These are phyloP conservation scores for Oleoguttula mirabilis DNA, from an alignment of 495 filamentous ascomycete species.

Conservation along the genomic window DNA sequence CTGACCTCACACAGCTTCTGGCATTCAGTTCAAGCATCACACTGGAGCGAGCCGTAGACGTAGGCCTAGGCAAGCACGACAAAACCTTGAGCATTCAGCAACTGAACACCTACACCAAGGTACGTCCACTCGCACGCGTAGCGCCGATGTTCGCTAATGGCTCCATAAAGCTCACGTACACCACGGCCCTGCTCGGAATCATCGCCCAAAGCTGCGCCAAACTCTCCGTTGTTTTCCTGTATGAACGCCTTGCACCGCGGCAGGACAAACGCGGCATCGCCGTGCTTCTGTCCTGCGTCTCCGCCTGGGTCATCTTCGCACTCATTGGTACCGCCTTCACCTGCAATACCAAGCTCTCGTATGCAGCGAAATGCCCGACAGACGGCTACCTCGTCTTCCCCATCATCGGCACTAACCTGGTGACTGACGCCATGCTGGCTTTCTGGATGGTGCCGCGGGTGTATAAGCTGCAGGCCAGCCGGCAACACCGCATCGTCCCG, in stretches of 20 bases:
- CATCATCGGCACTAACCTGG: slow-evolving; percentile 1
- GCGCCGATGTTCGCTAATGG: too few species aligned
- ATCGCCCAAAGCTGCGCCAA: slow-evolving; percentile 3
- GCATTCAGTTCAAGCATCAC: too few species aligned
- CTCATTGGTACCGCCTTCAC: slow-evolving; percentile 3
- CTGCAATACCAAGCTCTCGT: not conserved
- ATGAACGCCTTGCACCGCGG: slow-evolving; percentile 6
- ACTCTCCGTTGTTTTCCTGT: slow-evolving; percentile 5
- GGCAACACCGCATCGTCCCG: slow-evolving; percentile 2
- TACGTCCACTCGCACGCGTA: too few species aligned
- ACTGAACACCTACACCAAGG: too few species aligned
- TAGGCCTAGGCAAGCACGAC: too few species aligned
- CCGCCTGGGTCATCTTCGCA: slow-evolving; percentile 2
- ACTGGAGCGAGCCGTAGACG: too few species aligned
- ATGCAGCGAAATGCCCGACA: not conserved
- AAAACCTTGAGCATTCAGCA: too few species aligned
- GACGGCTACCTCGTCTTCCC: not conserved
- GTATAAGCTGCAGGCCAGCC: slow-evolving; percentile 5
- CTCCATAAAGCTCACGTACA: too few species aligned
- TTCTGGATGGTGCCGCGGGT: slow-evolving; percentile 9
- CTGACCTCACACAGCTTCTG: too few species aligned
- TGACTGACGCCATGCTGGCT: slow-evolving; percentile 6
- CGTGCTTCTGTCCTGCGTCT: not conserved
- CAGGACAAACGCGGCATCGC: slow-evolving; percentile 7
- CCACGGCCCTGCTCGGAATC: too few species aligned